A percentile compares a stretch with the other conserved stretches of the same genome.
These are phyloP conservation scores for Umbelopsis sp. DNA, from an alignment of 192 early-diverging fungal genomes.

Conservation along the genomic window DNA sequence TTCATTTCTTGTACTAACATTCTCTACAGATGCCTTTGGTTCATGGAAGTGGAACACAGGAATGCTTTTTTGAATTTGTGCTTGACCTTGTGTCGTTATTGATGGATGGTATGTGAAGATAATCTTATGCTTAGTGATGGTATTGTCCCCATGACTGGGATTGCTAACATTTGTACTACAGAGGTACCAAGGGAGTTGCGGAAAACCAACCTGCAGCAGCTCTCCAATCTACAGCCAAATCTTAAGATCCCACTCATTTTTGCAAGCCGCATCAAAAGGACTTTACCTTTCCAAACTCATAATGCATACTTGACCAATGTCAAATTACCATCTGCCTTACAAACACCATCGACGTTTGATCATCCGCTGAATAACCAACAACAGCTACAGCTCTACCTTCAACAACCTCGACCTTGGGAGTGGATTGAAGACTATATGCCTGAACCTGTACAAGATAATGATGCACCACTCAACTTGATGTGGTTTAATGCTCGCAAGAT, in stretches of 20 bases:
- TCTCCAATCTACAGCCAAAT: conserved; percentile 19
- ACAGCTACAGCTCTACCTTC: conserved; percentile 24
- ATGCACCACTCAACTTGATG: conserved; percentile 32
- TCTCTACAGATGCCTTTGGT: conserved; percentile 42
- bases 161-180: neutral
- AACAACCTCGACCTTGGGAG: conserved; percentile 55
- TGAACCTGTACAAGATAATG: conserved; percentile 41
- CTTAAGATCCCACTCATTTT: conserved; percentile 48
- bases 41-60: conserved; percentile 56
- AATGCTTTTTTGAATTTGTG: conserved; percentile 57
- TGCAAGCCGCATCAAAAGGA: conserved; percentile 48
- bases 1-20: neutral
- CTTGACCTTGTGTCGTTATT: conserved; percentile 54
- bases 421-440: conserved; percentile 57
- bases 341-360: conserved; percentile 17
- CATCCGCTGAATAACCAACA: conserved; percentile 23
- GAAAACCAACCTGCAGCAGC: conserved; percentile 42
- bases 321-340: conserved; percentile 29
- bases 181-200: conserved; percentile 46
- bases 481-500: conserved; percentile 34
- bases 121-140: conserved; percentile 14
- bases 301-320: conserved; percentile 55
- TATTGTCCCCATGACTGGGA: neutral
- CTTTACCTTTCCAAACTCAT: conserved; percentile 54
- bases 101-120: conserved; percentile 50